phyloP scores from a whole-genome alignment of 1,284 basidiomycete genomes.

The Cryptococcus maquisensis region DNA sequence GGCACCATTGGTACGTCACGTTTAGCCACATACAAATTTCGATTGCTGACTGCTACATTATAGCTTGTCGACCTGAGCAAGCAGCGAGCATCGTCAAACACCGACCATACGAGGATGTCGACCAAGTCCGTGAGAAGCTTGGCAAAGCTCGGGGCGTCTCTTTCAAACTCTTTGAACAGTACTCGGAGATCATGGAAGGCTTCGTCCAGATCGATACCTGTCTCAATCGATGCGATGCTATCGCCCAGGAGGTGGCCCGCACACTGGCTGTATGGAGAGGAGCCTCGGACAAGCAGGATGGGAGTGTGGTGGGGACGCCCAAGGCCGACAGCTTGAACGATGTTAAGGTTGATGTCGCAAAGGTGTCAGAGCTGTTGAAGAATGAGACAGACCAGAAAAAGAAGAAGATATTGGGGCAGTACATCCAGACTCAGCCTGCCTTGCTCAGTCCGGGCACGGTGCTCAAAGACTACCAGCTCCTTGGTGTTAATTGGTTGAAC shows the following conservation, averaged over 20 bases:
- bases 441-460: slow-evolving; percentile 65
- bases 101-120: slow-evolving; percentile 74
- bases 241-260: slow-evolving; percentile 59
- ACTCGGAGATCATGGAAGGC: slow-evolving; percentile 78
- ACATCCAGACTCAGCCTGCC: slow-evolving; percentile 69
- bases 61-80: slow-evolving; percentile 79
- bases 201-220: slow-evolving; percentile 88
- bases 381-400: slow-evolving; percentile 36
- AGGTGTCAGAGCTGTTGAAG: slow-evolving; percentile 41
- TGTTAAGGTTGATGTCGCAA: slow-evolving; percentile 44
- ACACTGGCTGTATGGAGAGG: slow-evolving; percentile 76
- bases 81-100: slow-evolving; percentile 73
- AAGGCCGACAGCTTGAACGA: slow-evolving; percentile 44
- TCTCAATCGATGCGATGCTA: slow-evolving; percentile 79
- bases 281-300: slow-evolving; percentile 30
- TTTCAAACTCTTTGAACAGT: slow-evolving; percentile 84
- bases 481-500: slow-evolving; percentile 97
- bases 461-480: slow-evolving; percentile 93
- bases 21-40: not conserved
- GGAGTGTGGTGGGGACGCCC: slow-evolving; percentile 41
- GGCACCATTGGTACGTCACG: slow-evolving; percentile 74
- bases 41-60: not conserved
- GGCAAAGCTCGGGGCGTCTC: slow-evolving; percentile 89
- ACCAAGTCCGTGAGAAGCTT: slow-evolving; percentile 73
- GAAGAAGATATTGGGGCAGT: slow-evolving; percentile 48